phyloP scores from a whole-genome alignment of 495 filamentous ascomycete species.

The Bombardia bombarda region DNA sequence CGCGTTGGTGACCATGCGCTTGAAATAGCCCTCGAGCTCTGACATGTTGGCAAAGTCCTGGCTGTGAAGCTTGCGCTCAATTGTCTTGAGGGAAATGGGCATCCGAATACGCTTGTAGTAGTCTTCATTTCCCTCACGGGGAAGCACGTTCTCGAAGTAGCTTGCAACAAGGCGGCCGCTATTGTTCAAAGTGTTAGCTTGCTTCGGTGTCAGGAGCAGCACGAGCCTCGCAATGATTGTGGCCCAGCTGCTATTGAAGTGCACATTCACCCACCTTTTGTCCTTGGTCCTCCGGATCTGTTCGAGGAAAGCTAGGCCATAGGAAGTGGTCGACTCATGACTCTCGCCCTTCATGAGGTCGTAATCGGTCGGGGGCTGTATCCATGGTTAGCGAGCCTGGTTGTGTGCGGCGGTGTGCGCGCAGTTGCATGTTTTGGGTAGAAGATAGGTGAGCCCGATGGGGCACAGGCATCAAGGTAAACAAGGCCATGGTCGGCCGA shows the following conservation, averaged over 20 bases:
- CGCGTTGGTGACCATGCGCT: constrained; percentile 69
- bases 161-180: constrained; percentile 62
- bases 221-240: too few species aligned
- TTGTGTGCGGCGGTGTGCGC: neutral
- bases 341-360: constrained; percentile 45
- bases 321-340: constrained; percentile 53
- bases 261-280: constrained; percentile 59
- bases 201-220: neutral
- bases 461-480: neutral
- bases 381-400: constrained; percentile 10
- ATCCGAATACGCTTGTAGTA: constrained; percentile 67
- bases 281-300: constrained; percentile 59
- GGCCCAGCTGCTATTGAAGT: too few species aligned
- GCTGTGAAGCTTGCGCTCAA: constrained; percentile 60
- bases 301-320: constrained; percentile 57
- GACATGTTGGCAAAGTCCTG: constrained; percentile 56
- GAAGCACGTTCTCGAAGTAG: constrained; percentile 62
- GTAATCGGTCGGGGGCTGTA: constrained; percentile 20
- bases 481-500: neutral
- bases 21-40: constrained; percentile 62
- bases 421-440: too few species aligned
- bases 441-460: neutral
- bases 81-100: constrained; percentile 67
- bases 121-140: constrained; percentile 51
- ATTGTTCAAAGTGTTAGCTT: constrained; percentile 13